Base-by-base conservation (phyloP, 345 rosid genomes). In the Cardiospermum halicacabum region DNA sequence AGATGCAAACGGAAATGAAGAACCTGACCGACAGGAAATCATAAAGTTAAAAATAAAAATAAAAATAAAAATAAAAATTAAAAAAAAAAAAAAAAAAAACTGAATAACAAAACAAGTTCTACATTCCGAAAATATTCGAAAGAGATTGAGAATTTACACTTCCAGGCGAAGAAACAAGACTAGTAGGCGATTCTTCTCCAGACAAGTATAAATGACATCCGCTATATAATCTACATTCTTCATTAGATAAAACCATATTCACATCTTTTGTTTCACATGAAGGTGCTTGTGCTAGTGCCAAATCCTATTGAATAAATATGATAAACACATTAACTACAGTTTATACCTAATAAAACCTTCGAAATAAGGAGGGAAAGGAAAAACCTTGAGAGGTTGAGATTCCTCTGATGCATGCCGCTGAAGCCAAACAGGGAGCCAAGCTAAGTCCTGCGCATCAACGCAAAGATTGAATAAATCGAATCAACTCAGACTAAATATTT, bases 391-490 rank as follows among this genome's bases (percentile, higher is more conserved):
- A 26, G 54, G 31, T 21, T 56, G 59, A 31, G 39, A 47, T 36
- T 72, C 72, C 50, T 22, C 57, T 5, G 71, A 56, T 18, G 58
- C 22, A 60, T 65, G 57, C 43, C 61, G 73, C 51, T 75, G 84
- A 42, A 83, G 81, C 82, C 79, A 81, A 63, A 68, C 65, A 9
- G 85, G 84, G 8, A 83, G 75, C 83, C 85, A 81, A 28, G 68
- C 79, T 24, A 68, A 56, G 65, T 83, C 85, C 84, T 81, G 72
- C 56, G 36, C 64, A 34, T 51, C 15, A 18, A 49, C 3, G 2
- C 9, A 47, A 47, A 18, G 19, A 47, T 47, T 7, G 24, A 16
- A 47, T 21, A 47, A 18, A 47, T 47, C 51, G 24, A 47, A 45
- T 7, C 50, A 16, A 47, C 8, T 19, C 7, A 47, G 22, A 47